phyloP scores from a whole-genome alignment of 768 basidiomycete genomes.

The Mycena amicta region DNA sequence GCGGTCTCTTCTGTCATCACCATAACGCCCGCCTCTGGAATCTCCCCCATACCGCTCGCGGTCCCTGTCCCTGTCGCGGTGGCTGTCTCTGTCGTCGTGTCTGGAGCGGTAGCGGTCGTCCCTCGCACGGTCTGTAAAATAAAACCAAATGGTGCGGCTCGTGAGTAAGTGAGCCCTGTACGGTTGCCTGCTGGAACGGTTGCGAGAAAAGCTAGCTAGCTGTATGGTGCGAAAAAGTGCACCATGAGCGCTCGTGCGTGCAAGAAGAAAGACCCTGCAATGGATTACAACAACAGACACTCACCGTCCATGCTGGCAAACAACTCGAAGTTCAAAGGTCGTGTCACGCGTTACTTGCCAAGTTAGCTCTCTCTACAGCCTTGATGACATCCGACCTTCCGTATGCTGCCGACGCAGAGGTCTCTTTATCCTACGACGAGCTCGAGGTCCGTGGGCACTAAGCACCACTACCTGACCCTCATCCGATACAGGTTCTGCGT shows the following conservation, averaged over 20 bases:
- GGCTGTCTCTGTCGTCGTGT: constrained; percentile 55
- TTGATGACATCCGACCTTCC: constrained; percentile 82
- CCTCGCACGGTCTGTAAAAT: constrained; percentile 54
- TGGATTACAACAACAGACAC: constrained; percentile 13
- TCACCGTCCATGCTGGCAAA: not conserved
- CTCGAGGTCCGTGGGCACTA: constrained; percentile 61
- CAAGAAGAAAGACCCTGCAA: constrained; percentile 32
- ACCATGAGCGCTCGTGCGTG: constrained; percentile 65
- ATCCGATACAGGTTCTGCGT: constrained; percentile 66
- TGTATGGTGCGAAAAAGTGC: constrained; percentile 60
- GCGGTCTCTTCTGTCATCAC: constrained; percentile 56
- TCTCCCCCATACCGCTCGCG: constrained; percentile 30
- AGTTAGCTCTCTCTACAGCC: not conserved
- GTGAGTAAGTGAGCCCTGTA: constrained; percentile 52
- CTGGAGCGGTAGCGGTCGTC: constrained; percentile 71
- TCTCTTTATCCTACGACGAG: constrained; percentile 87
- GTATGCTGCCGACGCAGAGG: constrained; percentile 93
- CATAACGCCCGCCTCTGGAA: constrained; percentile 43
- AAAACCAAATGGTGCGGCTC: constrained; percentile 41
- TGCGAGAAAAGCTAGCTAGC: constrained; percentile 66
- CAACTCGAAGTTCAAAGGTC: not conserved
- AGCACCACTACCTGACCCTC: not conserved
- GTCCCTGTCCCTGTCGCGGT: constrained; percentile 47
- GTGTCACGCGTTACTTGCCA: not conserved
- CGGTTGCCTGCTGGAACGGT: constrained; percentile 36